phyloP scores from a whole-genome alignment of 1,284 basidiomycete species.

The Clitocybe nebularis region DNA sequence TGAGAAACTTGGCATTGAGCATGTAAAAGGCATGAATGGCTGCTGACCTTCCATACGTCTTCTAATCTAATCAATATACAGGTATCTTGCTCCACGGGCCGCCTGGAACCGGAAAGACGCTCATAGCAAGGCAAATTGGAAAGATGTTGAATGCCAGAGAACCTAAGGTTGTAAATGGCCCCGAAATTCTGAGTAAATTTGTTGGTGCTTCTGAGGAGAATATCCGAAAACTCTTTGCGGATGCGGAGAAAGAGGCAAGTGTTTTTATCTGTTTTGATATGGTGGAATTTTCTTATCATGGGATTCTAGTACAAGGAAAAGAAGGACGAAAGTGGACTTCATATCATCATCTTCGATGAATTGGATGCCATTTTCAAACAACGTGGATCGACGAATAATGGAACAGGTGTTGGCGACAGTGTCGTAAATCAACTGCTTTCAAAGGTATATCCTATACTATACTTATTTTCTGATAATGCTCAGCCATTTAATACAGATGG shows the following conservation, averaged over 20 bases:
- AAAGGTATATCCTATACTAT: too few species aligned
- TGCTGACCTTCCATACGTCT: background rate
- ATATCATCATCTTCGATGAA: conserved; percentile 99
- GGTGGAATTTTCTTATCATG: background rate
- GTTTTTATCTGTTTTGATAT: background rate
- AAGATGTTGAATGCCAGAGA: conserved; percentile 99
- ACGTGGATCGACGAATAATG: conserved; percentile 83
- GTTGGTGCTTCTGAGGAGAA: conserved; percentile 99
- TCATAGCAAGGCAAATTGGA: conserved; percentile 98
- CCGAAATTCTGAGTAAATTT: conserved; percentile 96
- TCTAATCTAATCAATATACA: conserved; percentile 26
- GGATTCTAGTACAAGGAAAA: conserved; percentile 86
- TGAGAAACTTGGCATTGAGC: conserved; percentile 97
- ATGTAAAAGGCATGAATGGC: conserved; percentile 82
- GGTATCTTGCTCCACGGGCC: conserved; percentile 95
- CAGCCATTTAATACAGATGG: conserved; percentile 63
- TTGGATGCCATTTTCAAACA: conserved; percentile 99
- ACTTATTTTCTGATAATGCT: conserved; percentile 10
- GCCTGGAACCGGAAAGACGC: conserved; percentile 97
- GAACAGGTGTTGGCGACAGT: conserved; percentile 98
- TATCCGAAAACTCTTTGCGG: conserved; percentile 94
- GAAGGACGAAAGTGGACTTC: conserved; percentile 95
- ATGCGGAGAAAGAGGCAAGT: conserved; percentile 93
- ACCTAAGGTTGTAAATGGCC: conserved; percentile 98
- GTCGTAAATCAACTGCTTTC: conserved; percentile 98